A percentile compares a stretch with the other conserved stretches of the same genome.
Conservation (phyloP, 495 filamentous ascomycete genomes). For the Elasticomyces elasticus region DNA sequence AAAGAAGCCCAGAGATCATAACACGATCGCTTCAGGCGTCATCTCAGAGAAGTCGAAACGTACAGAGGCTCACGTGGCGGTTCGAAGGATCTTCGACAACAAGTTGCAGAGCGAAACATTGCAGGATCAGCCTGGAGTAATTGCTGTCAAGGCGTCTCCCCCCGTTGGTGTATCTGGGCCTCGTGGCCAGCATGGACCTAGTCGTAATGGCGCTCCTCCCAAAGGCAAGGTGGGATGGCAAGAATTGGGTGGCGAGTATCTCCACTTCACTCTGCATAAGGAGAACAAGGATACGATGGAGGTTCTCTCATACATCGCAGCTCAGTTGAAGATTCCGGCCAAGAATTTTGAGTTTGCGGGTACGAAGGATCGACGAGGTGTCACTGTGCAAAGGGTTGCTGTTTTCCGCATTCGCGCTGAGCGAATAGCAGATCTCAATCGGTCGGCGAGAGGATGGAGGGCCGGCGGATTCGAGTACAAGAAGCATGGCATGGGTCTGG, state of each 20-base stretch:
- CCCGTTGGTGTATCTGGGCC: slow-evolving; percentile 24
- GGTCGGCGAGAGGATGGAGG: slow-evolving; percentile 48
- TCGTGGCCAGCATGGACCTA: slow-evolving; percentile 8
- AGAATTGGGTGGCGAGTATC: slow-evolving; percentile 62
- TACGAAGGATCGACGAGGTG: slow-evolving; percentile 86
- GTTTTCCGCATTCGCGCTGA: slow-evolving; percentile 55
- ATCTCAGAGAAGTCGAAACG: slow-evolving; percentile 52
- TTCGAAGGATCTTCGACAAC: slow-evolving; percentile 61
- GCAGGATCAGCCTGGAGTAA: slow-evolving; percentile 38
- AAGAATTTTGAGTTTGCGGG: slow-evolving; percentile 76
- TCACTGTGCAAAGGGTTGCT: slow-evolving; percentile 76
- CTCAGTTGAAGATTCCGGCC: slow-evolving; percentile 54
- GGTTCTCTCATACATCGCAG: slow-evolving; percentile 60
- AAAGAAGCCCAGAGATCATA: slow-evolving; percentile 34
- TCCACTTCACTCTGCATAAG: slow-evolving; percentile 93
- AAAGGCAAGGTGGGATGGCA: slow-evolving; percentile 43
- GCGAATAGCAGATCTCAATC: slow-evolving; percentile 53
- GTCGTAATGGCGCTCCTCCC: slow-evolving; percentile 22
- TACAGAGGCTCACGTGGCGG: slow-evolving; percentile 50
- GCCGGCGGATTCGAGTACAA: slow-evolving; percentile 73
- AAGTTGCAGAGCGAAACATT: slow-evolving; percentile 56
- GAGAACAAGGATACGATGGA: slow-evolving; percentile 99
- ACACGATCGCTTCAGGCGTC: slow-evolving; percentile 28
- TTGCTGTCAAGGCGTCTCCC: slow-evolving; percentile 45
- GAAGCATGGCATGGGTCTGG: slow-evolving; percentile 60